Conservation (phyloP, 306 rosid species). For the Cucurbita pepo region DNA sequence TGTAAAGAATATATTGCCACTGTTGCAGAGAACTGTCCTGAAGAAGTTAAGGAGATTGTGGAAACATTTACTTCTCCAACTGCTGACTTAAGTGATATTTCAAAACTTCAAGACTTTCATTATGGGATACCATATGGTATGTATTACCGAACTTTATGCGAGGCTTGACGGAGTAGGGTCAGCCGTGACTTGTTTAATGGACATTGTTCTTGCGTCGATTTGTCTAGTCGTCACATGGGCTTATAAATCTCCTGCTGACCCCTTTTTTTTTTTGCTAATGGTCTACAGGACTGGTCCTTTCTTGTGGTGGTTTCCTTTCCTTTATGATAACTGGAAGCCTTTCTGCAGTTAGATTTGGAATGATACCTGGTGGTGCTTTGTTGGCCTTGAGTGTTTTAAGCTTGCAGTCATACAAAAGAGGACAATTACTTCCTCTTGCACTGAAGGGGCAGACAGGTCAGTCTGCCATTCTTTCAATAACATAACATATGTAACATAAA, state of each 20-base stretch:
- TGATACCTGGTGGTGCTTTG: constrained; percentile 71
- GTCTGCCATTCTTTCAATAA: constrained; percentile 2
- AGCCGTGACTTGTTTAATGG: not conserved
- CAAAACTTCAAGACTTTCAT: constrained; percentile 57
- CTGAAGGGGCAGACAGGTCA: constrained; percentile 87
- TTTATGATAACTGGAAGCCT: constrained; percentile 75
- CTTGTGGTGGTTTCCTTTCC: constrained; percentile 78
- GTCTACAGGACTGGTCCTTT: constrained; percentile 63
- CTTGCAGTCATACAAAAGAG: constrained; percentile 47
- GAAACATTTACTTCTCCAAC: constrained; percentile 47
- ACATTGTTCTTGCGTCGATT: not conserved
- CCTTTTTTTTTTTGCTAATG: constrained; percentile 7
- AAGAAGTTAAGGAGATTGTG: constrained; percentile 65
- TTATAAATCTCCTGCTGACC: constrained; percentile 4
- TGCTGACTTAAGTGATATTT: constrained; percentile 42
- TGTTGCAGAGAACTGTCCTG: constrained; percentile 65
- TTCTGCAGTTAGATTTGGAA: constrained; percentile 78
- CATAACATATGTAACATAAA: not conserved
- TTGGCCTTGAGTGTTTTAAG: constrained; percentile 59
- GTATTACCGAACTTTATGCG: constrained; percentile 9
- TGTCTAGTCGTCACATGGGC: not conserved
- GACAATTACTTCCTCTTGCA: constrained; percentile 37
- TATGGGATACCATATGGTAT: constrained; percentile 94
- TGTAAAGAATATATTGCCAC: constrained; percentile 53
- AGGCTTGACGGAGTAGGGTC: not conserved